A percentile compares a stretch with the other conserved stretches of the same genome.
Evolutionary conservation across 1,139 yeast genomes (phyloP).

Genomic region (Zygosaccharomyces pseudobailii): DNA sequence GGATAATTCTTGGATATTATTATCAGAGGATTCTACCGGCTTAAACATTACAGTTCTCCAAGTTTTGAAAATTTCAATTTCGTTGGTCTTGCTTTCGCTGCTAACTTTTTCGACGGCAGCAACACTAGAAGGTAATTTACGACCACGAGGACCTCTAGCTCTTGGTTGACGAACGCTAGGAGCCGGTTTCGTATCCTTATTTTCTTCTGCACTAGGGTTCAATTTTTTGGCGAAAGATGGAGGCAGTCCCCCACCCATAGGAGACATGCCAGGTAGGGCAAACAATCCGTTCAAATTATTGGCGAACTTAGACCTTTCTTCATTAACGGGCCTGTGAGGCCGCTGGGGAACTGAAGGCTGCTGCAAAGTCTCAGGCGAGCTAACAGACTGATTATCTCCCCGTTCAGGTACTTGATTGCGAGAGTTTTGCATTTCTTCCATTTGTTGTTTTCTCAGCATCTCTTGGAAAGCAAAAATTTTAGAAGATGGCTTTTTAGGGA

Average conservation of each 20-base stretch:
- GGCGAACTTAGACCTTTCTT: constrained; percentile 43
- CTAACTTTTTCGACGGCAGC: constrained; percentile 46
- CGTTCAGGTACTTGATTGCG: background rate
- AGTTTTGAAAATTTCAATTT: constrained; percentile 20
- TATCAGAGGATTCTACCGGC: background rate
- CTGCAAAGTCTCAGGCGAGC: background rate
- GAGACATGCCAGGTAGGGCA: constrained; percentile 64
- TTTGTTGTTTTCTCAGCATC: constrained; percentile 50
- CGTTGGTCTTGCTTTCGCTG: constrained; percentile 33
- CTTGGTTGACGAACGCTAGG: constrained; percentile 45
- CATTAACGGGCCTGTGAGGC: constrained; percentile 9
- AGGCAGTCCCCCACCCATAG: constrained; percentile 32
- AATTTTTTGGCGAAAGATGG: constrained; percentile 24
- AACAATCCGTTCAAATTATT: constrained; percentile 54
- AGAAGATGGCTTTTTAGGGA: constrained; percentile 71
- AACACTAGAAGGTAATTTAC: constrained; percentile 60
- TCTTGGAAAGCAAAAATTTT: constrained; percentile 78
- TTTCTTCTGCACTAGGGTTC: constrained; percentile 9
- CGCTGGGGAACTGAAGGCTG: constrained; percentile 4
- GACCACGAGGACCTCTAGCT: constrained; percentile 73
- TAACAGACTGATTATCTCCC: background rate
- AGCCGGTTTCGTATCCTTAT: constrained; percentile 14
- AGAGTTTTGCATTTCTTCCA: constrained; percentile 16
- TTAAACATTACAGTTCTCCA: constrained; percentile 18
- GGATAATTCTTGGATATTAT: background rate